Base-by-base conservation (phyloP, 164 flowering plant genomes). In the Cinnamomum chago region DNA sequence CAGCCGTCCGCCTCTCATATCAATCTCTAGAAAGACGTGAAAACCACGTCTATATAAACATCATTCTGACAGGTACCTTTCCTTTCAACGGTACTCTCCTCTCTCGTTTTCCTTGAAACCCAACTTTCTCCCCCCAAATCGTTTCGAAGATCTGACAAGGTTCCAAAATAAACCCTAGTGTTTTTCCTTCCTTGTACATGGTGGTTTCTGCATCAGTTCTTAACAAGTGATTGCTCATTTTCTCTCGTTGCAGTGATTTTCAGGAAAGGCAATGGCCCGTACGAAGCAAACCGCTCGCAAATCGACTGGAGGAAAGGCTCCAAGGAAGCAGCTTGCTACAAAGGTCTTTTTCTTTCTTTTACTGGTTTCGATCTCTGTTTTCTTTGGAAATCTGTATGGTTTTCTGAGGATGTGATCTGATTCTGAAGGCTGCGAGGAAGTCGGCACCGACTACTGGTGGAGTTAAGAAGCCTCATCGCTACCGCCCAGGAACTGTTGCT, bases 361-460 rank as follows among this genome's bases (percentile, higher is more conserved):
- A 2, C 10, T 27, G 33, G 17, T 25, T 28, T 11, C 18, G 1
- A 24, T 25, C 2, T 27, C 13, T 64, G 3, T 1, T 4, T n/a
- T 64, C 3, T 24, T 3, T 22, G 13, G 2, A 24, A 4, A 12
- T 64, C 13, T 64, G 0, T 10, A 7, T 24, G 67, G 30, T 64
- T 24, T 22, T 11, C 13, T 64, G 67, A 22, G 7, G 13, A 15
- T 64, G 6, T 55, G 20, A 2, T 17, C 60, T 4, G 60, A 55
- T 64, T n/a, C 14, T 20, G 18, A n/a, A 89, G 93, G 95, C 95
- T 74, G 95, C 94, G 9, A 85, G 94, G 50, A 90, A 92, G 83
- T 90, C 97, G 27, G 97, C 97, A 2, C 95, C 97, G 2, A 91
- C 95, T 65, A 92, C 97, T 7, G 95, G 97, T 3, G 95, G 97